These are phyloP conservation scores for Cercospora citrullina DNA, from an alignment of 2,329 filamentous ascomycete species.

Conservation along the genomic window DNA sequence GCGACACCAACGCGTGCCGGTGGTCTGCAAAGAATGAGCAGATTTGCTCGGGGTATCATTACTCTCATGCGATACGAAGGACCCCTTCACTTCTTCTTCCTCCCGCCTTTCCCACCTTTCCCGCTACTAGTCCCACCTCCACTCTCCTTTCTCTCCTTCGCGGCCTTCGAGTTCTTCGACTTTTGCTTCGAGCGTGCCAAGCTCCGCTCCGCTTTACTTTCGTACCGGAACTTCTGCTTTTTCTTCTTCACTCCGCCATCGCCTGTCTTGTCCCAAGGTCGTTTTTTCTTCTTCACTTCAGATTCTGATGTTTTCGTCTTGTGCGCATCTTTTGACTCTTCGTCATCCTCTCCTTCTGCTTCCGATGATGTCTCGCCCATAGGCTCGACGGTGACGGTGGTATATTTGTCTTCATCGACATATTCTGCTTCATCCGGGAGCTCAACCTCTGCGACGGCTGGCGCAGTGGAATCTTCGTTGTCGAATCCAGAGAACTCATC, in stretches of 20 bases:
- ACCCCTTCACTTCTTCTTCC: constrained; percentile 6
- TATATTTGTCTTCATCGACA: constrained; percentile 93
- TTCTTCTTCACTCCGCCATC: constrained; percentile 54
- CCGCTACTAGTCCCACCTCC: neutral
- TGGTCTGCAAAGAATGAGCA: too few species aligned
- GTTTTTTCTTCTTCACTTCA: constrained; percentile 40
- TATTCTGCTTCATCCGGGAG: constrained; percentile 73
- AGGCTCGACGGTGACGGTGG: constrained; percentile 89
- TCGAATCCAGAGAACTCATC: constrained; percentile 28
- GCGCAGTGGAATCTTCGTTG: constrained; percentile 10
- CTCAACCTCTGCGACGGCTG: constrained; percentile 21
- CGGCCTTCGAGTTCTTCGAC: constrained; percentile 69
- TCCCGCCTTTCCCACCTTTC: neutral
- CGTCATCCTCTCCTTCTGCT: constrained; percentile 38
- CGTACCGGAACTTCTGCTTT: constrained; percentile 91
- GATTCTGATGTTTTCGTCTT: neutral
- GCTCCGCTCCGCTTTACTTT: constrained; percentile 80
- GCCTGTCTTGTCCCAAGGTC: constrained; percentile 52
- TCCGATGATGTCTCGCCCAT: constrained; percentile 57
- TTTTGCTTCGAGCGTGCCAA: constrained; percentile 62
- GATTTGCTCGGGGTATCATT: too few species aligned
- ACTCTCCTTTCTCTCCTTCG: constrained; percentile 35
- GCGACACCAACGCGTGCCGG: too few species aligned
- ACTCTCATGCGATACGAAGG: too few species aligned
- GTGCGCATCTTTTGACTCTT: constrained; percentile 30